Percentiles rank a stretch among this genome's conserved stretches.
Conservation (phyloP, 2,329 filamentous ascomycete genomes). For the Alternaria brassicae region DNA sequence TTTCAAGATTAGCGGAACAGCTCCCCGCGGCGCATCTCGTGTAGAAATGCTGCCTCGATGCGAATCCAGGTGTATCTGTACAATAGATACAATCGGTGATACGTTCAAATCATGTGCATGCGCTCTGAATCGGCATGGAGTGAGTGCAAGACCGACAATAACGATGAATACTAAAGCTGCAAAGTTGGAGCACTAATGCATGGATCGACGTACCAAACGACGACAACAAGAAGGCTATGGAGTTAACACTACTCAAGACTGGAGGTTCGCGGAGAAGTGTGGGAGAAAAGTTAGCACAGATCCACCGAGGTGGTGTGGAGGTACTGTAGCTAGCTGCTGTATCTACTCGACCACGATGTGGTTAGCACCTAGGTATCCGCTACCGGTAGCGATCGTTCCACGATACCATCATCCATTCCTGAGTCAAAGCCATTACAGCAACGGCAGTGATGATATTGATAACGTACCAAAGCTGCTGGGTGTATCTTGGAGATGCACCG, state of each 20-base stretch:
- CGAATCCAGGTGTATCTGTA: not conserved
- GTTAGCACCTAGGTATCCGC: not conserved
- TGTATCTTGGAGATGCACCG: not conserved
- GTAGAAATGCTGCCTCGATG: not conserved
- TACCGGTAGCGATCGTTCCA: not conserved
- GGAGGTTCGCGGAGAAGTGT: not conserved
- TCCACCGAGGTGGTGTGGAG: not conserved
- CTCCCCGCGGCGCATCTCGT: not conserved
- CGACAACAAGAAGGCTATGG: not conserved
- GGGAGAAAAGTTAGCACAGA: not conserved
- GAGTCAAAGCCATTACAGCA: not conserved
- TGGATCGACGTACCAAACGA: not conserved
- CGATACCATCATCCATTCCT: not conserved
- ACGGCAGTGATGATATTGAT: not conserved
- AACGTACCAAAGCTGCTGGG: not conserved
- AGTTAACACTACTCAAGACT: not conserved
- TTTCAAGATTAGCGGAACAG: not conserved
- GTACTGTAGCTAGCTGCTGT: not conserved
- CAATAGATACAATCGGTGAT: not conserved
- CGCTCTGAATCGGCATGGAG: not conserved
- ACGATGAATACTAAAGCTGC: conserved; percentile 3
- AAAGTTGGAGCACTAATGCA: not conserved
- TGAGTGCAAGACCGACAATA: not conserved
- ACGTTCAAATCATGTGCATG: not conserved
- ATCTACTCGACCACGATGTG: not conserved